Evolutionary conservation across 1,139 yeast genomes (phyloP).

Genomic region (Suhomyces maxii): DNA sequence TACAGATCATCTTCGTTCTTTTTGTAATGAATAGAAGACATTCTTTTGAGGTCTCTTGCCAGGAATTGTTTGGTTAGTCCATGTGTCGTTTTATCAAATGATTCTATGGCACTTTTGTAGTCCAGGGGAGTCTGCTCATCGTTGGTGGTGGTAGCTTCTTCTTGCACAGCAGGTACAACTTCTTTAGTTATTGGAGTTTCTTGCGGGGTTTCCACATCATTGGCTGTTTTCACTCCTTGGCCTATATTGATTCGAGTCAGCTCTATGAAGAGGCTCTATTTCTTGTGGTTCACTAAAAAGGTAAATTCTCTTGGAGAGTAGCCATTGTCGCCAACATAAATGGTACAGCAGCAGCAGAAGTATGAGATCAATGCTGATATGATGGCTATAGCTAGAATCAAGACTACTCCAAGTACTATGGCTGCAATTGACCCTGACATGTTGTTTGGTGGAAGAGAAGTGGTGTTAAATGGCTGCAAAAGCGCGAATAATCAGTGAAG

Average conservation of each 20-base stretch:
- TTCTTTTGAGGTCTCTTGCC: conserved; percentile 3
- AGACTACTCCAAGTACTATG: background rate
- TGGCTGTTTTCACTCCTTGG: background rate
- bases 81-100: conserved; percentile 16
- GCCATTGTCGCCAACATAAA: background rate
- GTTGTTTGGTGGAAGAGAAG: background rate
- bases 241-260: background rate
- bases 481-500: background rate
- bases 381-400: background rate
- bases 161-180: too few relatives aligned
- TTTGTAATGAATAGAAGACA: conserved; percentile 14
- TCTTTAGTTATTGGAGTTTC: background rate
- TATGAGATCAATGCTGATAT: background rate
- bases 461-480: conserved; percentile 8
- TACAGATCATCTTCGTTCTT: conserved; percentile 5
- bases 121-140: conserved; percentile 13
- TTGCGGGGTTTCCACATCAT: background rate
- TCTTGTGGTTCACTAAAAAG: background rate
- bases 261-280: background rate
- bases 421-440: background rate
- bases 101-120: conserved; percentile 18
- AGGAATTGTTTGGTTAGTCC: background rate
- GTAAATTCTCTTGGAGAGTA: background rate
- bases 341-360: background rate
- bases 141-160: too few relatives aligned